Evolutionary conservation across 805 yeast species (phyloP), one percentile per base, ranked within the genome.

Genomic region (Metschnikowia lachancei): DNA sequence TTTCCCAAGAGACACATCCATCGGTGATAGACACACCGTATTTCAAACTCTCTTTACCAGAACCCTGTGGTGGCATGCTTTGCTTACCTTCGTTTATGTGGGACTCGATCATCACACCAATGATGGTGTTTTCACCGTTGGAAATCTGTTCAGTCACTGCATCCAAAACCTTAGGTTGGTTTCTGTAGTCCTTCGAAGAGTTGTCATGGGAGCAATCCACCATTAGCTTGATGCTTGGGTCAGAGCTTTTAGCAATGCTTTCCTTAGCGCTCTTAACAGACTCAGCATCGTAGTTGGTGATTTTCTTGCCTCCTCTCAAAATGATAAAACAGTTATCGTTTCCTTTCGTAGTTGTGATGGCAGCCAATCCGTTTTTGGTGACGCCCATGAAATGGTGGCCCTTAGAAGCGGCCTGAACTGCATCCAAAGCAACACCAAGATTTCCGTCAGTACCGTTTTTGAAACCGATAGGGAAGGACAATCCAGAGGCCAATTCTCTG

Each of bases 401-500:
- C 66, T 87, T 88, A 22, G 91, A 75, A 36, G 98, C 95, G 39
- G 98, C 92, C 61, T 88, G 78, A 63, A 89, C 79, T 24, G 99
- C 99, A 63, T 92, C 99, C 52, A 92, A 77, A 30, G 97, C 96
- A 52, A 92, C 97, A 57, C 89, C 95, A 42, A 94, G 69, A 37
- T 91, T 82, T 62, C 99, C 99, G 66, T 94, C 98, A 34, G 99
- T 92, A 63, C 98, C 98, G 64, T 92, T 92, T 67, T 92, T 92
- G 84, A 92, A 92, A 44, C 99, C 99, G 49, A 92, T 89, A 36
- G 99, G 99, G 89, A 94, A 92, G 3, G 96, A 87, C 39, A 94
- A 75, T 28, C 98, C 99, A 0, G 97, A 90, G 3, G 98, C 96
- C 57, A 92, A 79, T 69, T 92, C 99, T 68, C 99, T 84, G 69